A percentile compares a stretch with the other conserved stretches of the same genome.
Conservation (phyloP, 129 eudicot species). For the Cynara cardunculus region DNA sequence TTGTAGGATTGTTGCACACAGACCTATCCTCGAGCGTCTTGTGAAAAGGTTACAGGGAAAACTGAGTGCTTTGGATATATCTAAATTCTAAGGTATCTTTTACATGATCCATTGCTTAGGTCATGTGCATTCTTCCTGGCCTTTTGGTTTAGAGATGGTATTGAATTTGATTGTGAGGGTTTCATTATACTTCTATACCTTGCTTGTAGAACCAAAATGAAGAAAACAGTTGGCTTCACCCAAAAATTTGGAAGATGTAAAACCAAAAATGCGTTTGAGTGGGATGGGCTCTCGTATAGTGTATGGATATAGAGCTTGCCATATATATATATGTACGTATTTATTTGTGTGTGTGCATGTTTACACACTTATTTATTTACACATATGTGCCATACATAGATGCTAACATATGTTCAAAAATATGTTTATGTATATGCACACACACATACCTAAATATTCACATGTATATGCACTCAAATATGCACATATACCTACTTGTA, state of each 20-base stretch:
- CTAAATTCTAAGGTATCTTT: background rate
- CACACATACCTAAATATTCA: background rate
- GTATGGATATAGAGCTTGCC: background rate
- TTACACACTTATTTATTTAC: background rate
- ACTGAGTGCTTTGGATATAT: background rate
- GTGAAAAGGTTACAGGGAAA: background rate
- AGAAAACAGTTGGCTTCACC: background rate
- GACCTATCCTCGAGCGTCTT: no score
- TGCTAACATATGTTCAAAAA: no score
- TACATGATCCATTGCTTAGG: background rate
- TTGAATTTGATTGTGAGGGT: background rate
- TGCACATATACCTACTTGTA: background rate
- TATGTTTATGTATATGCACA: no score
- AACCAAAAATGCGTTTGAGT: background rate
- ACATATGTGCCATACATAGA: background rate
- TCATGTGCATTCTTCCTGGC: background rate
- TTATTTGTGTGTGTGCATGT: background rate
- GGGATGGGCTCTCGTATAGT: background rate
- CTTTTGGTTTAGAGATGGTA: background rate
- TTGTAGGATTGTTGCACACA: background rate
- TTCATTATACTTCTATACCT: background rate
- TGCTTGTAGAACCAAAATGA: conserved; percentile 6
- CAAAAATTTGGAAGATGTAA: background rate
- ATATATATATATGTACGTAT: background rate
- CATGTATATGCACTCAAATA: background rate